Conservation (phyloP, 164 flowering plant species). For the Protea cynaroides region DNA sequence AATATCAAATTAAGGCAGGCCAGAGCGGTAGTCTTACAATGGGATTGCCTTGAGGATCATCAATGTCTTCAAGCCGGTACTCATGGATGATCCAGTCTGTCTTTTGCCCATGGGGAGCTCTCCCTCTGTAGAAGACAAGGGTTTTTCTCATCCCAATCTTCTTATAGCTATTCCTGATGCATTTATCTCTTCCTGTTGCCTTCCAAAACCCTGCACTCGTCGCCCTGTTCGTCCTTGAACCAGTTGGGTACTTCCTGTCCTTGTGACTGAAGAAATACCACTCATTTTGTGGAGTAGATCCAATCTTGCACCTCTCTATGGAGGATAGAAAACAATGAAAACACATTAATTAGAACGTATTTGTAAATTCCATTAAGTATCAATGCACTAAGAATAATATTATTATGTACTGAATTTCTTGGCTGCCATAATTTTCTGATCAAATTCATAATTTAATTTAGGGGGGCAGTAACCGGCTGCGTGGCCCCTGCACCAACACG, state of each 20-base stretch:
- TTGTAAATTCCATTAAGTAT: no score
- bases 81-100: conserved; percentile 99
- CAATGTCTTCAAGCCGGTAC: conserved; percentile 79
- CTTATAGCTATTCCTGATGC: conserved; percentile 72
- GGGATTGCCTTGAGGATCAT: conserved; percentile 41
- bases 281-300: conserved; percentile 91
- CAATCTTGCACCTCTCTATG: conserved; percentile 81
- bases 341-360: no score
- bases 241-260: conserved; percentile 94
- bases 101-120: conserved; percentile 97
- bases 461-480: no score
- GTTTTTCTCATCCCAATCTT: conserved; percentile 97
- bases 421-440: no score
- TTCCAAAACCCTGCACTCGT: conserved; percentile 95
- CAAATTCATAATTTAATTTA: no score
- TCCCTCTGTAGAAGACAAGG: conserved; percentile 81
- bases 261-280: conserved; percentile 99
- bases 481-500: no score
- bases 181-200: conserved; percentile 94
- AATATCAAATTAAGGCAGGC: no score
- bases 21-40: conserved; percentile 6
- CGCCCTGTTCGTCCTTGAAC: conserved; percentile 89
- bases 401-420: no score
- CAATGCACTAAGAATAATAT: no score
- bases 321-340: no score